Base-by-base conservation (phyloP, 2,329 filamentous ascomycete genomes). In the Fusarium piperis region DNA sequence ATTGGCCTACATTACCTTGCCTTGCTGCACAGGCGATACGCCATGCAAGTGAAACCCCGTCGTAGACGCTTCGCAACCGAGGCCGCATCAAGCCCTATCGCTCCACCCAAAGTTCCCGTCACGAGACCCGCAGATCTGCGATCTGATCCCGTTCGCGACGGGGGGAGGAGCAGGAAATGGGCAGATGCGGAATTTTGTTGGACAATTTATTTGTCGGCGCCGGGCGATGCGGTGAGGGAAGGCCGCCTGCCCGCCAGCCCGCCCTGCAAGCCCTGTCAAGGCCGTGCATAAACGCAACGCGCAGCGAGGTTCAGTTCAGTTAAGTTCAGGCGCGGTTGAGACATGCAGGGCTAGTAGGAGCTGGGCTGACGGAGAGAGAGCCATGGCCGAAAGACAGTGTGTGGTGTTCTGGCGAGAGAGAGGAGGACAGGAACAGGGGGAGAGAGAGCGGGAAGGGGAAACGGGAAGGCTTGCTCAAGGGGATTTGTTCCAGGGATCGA, bases 81-180 rank as follows among this genome's bases (percentile, higher is more conserved):
- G 16, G 30, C 52, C 20, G 26, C 58, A 26, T 39, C 30, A 55
- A 56, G 28, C 26, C 48, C 15, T 33, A 53, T 32, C 33, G 44
- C 57, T 72, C 68, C 59, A 59, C 69, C 55, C 55, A 46, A 63
- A 30, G n/a, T 66, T 44, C 53, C 36, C 44, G 46, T 46, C 62
- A 72, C 62, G 59, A 64, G 70, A 56, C 62, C 65, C 58, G 57
- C 48, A 44, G 70, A 72, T 70, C 62, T 70, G 59, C 65, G 62
- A 72, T 67, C 70, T 60, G 62, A 72, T 72, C 62, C 58, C 23
- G 59, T 72, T 41, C 53, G 36, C n/a, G 30, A 59, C 23, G 16
- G 55, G 18, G 18, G 5, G 12, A 41, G 15, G 13, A 36, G 15
- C 15, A 23, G 23, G 28, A 48, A 35, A 58, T 58, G 60, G 30